These are phyloP conservation scores for Fraxinus quadrangulata DNA, from an alignment of 257 asterid species.

Conservation along the genomic window DNA sequence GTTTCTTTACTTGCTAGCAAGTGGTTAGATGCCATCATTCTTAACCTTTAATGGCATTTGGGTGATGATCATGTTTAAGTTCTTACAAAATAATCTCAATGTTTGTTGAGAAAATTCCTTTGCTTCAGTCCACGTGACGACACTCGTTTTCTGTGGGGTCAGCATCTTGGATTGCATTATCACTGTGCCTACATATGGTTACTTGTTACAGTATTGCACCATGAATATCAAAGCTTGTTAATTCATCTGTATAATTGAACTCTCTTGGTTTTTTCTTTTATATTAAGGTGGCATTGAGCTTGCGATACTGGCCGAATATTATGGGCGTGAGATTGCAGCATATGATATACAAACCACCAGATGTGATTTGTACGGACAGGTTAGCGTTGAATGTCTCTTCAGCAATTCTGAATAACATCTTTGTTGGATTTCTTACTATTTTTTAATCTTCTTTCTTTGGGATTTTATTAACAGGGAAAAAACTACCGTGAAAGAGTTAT, in stretches of 20 bases:
- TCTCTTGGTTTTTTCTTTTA: conserved; percentile 4
- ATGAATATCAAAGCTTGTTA: conserved; percentile 9
- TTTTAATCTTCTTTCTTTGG: conserved; percentile 26
- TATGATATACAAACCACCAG: conserved; percentile 93
- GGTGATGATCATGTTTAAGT: conserved; percentile 4
- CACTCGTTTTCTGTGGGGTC: not conserved
- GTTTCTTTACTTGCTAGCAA: not conserved
- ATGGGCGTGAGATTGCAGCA: conserved; percentile 90
- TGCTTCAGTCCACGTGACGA: not conserved
- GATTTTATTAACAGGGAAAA: conserved; percentile 51
- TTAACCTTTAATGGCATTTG: not conserved
- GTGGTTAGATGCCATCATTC: not conserved
- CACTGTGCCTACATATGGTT: not conserved
- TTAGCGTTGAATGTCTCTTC: conserved; percentile 28
- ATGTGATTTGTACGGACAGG: conserved; percentile 98
- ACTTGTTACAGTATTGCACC: not conserved
- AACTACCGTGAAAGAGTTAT: conserved; percentile 79
- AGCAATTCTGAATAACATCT: conserved; percentile 3
- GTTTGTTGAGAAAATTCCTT: not conserved
- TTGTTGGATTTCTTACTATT: conserved; percentile 12
- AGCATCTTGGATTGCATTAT: not conserved
- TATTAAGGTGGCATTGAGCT: conserved; percentile 91
- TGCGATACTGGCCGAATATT: conserved; percentile 73
- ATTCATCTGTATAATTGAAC: conserved; percentile 14
- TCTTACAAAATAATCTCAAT: not conserved